Conservation (phyloP, 1,284 basidiomycete species). For the Ustilago xerochloae region DNA sequence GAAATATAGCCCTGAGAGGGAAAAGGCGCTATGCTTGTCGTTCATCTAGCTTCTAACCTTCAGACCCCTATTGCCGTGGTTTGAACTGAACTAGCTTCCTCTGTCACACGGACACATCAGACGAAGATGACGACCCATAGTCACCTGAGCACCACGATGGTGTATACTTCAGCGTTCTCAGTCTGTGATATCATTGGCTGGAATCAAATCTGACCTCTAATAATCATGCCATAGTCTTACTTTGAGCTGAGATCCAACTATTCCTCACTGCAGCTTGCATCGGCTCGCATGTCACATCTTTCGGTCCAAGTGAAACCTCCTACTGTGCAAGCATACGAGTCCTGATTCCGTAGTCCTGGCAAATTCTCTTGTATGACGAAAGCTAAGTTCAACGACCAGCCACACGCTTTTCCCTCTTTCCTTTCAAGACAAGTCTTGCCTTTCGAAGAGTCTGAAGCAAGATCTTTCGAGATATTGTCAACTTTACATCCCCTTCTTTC, state of each 20-base stretch:
- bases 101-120: background rate
- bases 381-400: conserved; percentile 3
- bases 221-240: background rate
- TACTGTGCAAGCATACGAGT: too few relatives aligned
- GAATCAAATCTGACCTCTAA: too few relatives aligned
- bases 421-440: background rate
- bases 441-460: too few relatives aligned
- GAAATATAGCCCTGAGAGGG: background rate
- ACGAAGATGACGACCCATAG: background rate
- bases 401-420: background rate
- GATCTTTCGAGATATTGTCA: background rate
- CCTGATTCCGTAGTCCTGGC: too few relatives aligned
- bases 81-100: background rate
- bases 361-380: too few relatives aligned
- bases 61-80: background rate
- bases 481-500: background rate
- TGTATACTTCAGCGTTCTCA: too few relatives aligned
- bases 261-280: conserved; percentile 6
- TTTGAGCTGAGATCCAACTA: background rate
- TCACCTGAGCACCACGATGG: background rate
- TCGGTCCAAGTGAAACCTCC: too few relatives aligned
- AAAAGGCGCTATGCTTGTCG: background rate
- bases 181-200: too few relatives aligned
- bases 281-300: conserved; percentile 26
- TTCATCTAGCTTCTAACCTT: background rate